Conservation (phyloP, 2,329 filamentous ascomycete genomes). For the Pseudopyricularia cyperi region DNA sequence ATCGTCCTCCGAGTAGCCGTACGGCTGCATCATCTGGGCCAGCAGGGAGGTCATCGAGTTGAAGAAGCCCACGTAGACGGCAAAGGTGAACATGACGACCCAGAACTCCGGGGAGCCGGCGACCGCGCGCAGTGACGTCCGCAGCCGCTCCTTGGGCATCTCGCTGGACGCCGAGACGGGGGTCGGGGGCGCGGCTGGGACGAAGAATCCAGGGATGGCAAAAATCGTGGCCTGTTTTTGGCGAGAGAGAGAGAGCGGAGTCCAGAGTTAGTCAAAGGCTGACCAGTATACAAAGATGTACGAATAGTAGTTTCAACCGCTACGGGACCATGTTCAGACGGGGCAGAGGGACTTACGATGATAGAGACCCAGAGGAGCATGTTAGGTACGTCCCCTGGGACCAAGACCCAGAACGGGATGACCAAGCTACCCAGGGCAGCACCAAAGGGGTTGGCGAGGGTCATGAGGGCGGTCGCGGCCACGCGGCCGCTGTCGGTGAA, state of each 20-base stretch:
- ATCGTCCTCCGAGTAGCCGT: slow-evolving; percentile 70
- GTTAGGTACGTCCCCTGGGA: slow-evolving; percentile 52
- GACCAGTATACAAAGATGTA: no score
- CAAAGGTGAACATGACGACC: slow-evolving; percentile 70
- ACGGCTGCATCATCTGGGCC: slow-evolving; percentile 80
- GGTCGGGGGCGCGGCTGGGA: slow-evolving; percentile 64
- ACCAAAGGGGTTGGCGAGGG: slow-evolving; percentile 79
- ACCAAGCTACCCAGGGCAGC: slow-evolving; percentile 81
- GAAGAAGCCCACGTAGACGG: slow-evolving; percentile 82
- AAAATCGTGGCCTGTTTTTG: slow-evolving; percentile 40
- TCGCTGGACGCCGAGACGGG: slow-evolving; percentile 58
- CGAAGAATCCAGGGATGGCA: slow-evolving; percentile 65
- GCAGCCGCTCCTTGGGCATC: slow-evolving; percentile 39
- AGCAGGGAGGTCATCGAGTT: slow-evolving; percentile 80
- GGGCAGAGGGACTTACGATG: slow-evolving; percentile 43
- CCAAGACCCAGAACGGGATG: slow-evolving; percentile 60
- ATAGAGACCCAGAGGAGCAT: slow-evolving; percentile 80
- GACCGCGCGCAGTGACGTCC: slow-evolving; percentile 39
- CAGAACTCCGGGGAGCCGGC: slow-evolving; percentile 57
- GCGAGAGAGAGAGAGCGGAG: not conserved
- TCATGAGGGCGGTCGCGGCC: slow-evolving; percentile 73
- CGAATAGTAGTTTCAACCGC: no score
- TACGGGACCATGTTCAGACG: no score
- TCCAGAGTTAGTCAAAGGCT: not conserved
- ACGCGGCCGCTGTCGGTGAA: slow-evolving; percentile 77